Evolutionary conservation across 495 filamentous ascomycete genomes (phyloP), one percentile per base, ranked within the genome.

Genomic region (Xylaria palmicola): DNA sequence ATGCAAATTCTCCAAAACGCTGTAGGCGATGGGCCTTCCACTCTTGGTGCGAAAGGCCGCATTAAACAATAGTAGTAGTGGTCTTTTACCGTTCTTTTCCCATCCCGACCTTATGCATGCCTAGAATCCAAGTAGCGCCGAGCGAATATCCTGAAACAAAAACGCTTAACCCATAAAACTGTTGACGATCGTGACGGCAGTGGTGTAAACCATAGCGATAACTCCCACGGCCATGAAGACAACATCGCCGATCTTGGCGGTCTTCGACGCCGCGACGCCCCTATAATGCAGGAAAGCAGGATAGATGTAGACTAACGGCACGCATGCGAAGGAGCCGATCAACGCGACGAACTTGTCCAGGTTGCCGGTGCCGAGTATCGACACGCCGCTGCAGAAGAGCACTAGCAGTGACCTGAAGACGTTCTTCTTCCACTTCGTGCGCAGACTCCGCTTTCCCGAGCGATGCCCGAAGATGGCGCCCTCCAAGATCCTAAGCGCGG

Each of bases 231-330:
- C 72, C 72, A 86, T 81, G 71, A 88, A 75, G 0, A 75, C 52
- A 13, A 84, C 26, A 70, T 89, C 86, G 1, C 78, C 80, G 10
- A 69, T 60, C 68, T 80, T 84, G 3, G 60, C 77, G 65, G 70
- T 72, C 62, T 64, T 68, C 3, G 74, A 77, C 19, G 72, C 71
- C 10, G 86, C 86, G 17, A 86, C 73, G 1, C 82, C 85, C 58
- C 78, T 82, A 60, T 76, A 85, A 66, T 89, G 86, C 57, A 88
- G 65, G 51, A 74, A 84, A 4, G 85, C 77, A 56, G 94, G 95
- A 73, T 98, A 98, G 37, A 98, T 92, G 71, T 97, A 97, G 47
- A 98, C 93, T 49, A 98, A 76, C 10, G 94, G 94, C 59, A 98
- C 81, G 51, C 86, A 88, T 3, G 86, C 86, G 58, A 85, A 81